Evolutionary conservation across 306 rosid genomes (phyloP), one percentile per base, ranked within the genome.

Genomic region (Quercus agrifolia): DNA sequence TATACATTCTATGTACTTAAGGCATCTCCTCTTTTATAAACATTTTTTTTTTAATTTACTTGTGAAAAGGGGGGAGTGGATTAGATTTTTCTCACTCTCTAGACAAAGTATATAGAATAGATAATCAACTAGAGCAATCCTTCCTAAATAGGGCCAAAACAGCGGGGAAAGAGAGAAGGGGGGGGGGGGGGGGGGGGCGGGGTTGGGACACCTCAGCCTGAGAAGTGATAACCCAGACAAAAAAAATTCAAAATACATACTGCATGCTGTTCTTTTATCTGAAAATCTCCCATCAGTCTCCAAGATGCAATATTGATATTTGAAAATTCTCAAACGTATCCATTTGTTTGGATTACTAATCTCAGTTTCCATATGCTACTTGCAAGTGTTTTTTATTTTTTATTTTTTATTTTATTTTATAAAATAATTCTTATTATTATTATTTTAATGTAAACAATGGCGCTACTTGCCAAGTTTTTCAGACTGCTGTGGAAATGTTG

Each of bases 341-440:
- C 3, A 14, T 9, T 82, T 69, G 35, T 61, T 8, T 82, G 56
- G 56, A 54, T 49, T 57, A 19, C 77, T 13, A 21, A 74, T 46
- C 64, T 19, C 54, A 28, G 28, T 54, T 76, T 74, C 61, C 74
- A 18, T 80, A 23, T 70, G 76, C 81, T 74, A 58, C 59, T 35
- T 66, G 41, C 70, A 57, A 41, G 11, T 41, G 46, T 8, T 41
- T 35, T 33, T 5, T 33, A 5, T 33, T 0, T 33, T 33, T 5
- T 31, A 5, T 31, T 33, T 33, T 0, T 0, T 5, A 4, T 31
- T 5, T 38, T 1, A 1, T 7, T 38, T 38, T 38, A 8, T 38
- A 38, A 7, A 38, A 38, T 7, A 38, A 38, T 41, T 8, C 3
- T 41, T 8, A 38, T 38, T 38, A 41, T 38, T 38, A 38, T 8